Evolutionary conservation across 305 asterid species (phyloP), one percentile per base, ranked within the genome.

Genomic region (Andrographis paniculata): DNA sequence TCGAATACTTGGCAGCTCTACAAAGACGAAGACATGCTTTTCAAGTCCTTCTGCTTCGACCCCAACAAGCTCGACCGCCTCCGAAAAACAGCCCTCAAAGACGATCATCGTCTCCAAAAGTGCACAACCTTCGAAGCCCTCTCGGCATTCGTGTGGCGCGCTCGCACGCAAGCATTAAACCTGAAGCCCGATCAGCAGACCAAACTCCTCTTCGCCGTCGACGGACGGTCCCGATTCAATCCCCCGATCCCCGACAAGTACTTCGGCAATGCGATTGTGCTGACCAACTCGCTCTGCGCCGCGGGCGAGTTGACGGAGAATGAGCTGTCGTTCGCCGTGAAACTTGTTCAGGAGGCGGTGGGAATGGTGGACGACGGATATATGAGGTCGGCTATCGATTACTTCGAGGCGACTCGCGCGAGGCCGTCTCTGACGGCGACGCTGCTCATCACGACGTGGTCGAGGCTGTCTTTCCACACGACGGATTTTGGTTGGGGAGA

Each of bases 401-500:
- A 68, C 28, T 85, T 85, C 38, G 96, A 86, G 70, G 79, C 68
- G 21, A 89, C 86, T 5, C 71, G 91, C 30, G 58, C 69, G 0
- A 66, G 88, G 73, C 96, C 96, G 7, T 85, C 96, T 14, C 58
- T 89, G 60, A 72, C 76, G 23, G 76, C 88, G 22, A 86, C 94
- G 0, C 77, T 89, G 41, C 53, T 82, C 39, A 82, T 89, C 56
- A 82, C 98, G 0, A 72, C 93, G 1, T 82, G 98, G 98, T 85
- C 91, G 11, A 69, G 76, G 60, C 68, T 85, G 16, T 69, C 94
- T 1, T 85, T 89, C 50, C 85, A 82, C 73, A 78, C 86, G 0
- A 75, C 88, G 0, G 93, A 89, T 62, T 89, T 89, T 20, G 94
- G 98, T 3, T 89, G 94, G 98, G 96, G 98, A 5, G 79, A 76